phyloP scores from a whole-genome alignment of 2,329 filamentous ascomycete species.

The Didymella lethalis region DNA sequence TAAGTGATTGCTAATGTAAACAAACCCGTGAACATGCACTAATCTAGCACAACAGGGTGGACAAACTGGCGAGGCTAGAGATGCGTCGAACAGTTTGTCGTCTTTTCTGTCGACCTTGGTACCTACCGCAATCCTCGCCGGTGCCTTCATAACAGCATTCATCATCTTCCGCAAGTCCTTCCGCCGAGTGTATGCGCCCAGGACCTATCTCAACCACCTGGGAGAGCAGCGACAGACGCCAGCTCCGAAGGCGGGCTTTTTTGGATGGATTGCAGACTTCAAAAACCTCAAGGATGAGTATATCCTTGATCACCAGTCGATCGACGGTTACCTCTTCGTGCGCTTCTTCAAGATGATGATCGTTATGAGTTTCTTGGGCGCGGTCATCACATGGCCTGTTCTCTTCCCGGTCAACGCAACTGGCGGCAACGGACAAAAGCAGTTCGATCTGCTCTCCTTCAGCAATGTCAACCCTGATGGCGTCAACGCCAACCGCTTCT shows the following conservation, averaged over 20 bases:
- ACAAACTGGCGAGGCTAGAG: conserved; percentile 33
- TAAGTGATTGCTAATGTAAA: conserved; percentile 18
- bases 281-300: conserved; percentile 54
- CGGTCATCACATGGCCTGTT: conserved; percentile 56
- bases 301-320: conserved; percentile 58
- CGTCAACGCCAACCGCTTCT: conserved; percentile 50
- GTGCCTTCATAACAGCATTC: conserved; percentile 49
- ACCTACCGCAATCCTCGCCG: conserved; percentile 40
- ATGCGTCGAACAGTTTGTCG: conserved; percentile 58
- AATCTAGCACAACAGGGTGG: conserved; percentile 28
- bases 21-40: conserved; percentile 6
- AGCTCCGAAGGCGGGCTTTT: conserved; percentile 53
- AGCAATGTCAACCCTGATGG: conserved; percentile 47
- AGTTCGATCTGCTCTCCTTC: conserved; percentile 52
- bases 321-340: conserved; percentile 59
- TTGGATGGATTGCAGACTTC: conserved; percentile 63
- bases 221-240: conserved; percentile 57
- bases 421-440: conserved; percentile 47
- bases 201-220: conserved; percentile 57
- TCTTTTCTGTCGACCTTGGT: conserved; percentile 47
- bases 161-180: conserved; percentile 54
- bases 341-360: conserved; percentile 57
- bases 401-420: conserved; percentile 58
- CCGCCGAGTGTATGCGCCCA: conserved; percentile 55
- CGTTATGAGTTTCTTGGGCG: conserved; percentile 53